Conservation (phyloP, 2,329 filamentous ascomycete species). For the Apiospora phragmitis region DNA sequence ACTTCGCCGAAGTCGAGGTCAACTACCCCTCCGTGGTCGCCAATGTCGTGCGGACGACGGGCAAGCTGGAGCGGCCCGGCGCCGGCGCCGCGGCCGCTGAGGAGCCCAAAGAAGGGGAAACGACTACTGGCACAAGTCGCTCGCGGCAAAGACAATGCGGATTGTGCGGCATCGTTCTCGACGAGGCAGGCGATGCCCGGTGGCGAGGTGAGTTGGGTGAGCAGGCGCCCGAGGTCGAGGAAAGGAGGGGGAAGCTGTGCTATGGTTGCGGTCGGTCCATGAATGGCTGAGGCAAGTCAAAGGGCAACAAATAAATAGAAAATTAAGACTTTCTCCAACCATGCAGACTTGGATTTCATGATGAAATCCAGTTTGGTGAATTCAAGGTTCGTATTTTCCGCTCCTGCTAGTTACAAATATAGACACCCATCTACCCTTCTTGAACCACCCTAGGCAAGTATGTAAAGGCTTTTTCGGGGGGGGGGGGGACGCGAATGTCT, state of each 20-base stretch:
- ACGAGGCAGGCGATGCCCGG: slow-evolving; percentile 61
- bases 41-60: slow-evolving; percentile 92
- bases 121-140: background rate
- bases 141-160: slow-evolving; percentile 50
- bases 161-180: slow-evolving; percentile 69
- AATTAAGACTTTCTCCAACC: background rate
- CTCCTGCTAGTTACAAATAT: background rate
- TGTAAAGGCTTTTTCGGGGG: background rate
- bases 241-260: slow-evolving; percentile 49
- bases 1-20: slow-evolving; percentile 82
- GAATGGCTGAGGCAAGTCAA: slow-evolving; percentile 33
- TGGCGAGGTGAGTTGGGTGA: slow-evolving; percentile 63
- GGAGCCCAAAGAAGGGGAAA: background rate
- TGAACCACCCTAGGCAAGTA: background rate
- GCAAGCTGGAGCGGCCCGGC: slow-evolving; percentile 65
- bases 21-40: slow-evolving; percentile 90
- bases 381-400: background rate
- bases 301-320: background rate
- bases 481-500: background rate
- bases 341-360: background rate
- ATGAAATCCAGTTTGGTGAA: background rate
- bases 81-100: slow-evolving; percentile 16
- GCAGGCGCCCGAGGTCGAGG: slow-evolving; percentile 24
- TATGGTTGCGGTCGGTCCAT: slow-evolving; percentile 74
- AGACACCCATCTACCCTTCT: background rate